A percentile compares a stretch with the other conserved stretches of the same genome.
Conservation (phyloP, 305 asterid genomes). For the Andrographis paniculata region DNA sequence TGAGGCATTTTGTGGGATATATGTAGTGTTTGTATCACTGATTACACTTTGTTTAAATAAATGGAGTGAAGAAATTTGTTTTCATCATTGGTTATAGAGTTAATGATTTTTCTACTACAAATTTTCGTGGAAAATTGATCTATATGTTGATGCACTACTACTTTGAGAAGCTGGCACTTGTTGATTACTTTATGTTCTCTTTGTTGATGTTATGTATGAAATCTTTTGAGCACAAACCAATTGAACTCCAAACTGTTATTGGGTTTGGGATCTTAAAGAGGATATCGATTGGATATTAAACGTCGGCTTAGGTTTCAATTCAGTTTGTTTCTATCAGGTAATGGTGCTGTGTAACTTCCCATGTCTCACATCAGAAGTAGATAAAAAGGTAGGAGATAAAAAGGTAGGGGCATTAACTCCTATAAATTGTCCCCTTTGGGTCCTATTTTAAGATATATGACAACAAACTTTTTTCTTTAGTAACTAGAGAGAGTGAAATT, state of each 20-base stretch:
- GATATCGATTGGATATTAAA: constrained; percentile 59
- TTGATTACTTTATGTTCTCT: constrained; percentile 49
- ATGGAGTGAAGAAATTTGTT: no score
- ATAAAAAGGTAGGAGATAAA: no score
- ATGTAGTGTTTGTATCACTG: no score
- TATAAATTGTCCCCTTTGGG: no score
- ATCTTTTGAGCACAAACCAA: constrained; percentile 86
- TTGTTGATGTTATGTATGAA: constrained; percentile 46
- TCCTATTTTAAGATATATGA: no score
- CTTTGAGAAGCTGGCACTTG: constrained; percentile 95
- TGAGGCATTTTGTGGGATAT: no score
- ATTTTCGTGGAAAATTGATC: neutral
- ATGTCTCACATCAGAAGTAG: no score
- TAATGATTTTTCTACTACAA: neutral
- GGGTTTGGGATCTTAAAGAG: constrained; percentile 55
- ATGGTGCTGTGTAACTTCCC: neutral
- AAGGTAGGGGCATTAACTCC: no score
- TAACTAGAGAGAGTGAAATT: no score
- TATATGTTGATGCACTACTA: constrained; percentile 27
- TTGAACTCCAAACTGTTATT: constrained; percentile 44
- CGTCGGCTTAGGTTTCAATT: constrained; percentile 93
- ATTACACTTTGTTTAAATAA: no score
- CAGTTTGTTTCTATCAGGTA: constrained; percentile 97
- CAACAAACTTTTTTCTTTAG: no score
- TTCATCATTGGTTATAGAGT: no score